Conservation (phyloP, 257 asterid genomes). For the Oldenlandia corymbosa region DNA sequence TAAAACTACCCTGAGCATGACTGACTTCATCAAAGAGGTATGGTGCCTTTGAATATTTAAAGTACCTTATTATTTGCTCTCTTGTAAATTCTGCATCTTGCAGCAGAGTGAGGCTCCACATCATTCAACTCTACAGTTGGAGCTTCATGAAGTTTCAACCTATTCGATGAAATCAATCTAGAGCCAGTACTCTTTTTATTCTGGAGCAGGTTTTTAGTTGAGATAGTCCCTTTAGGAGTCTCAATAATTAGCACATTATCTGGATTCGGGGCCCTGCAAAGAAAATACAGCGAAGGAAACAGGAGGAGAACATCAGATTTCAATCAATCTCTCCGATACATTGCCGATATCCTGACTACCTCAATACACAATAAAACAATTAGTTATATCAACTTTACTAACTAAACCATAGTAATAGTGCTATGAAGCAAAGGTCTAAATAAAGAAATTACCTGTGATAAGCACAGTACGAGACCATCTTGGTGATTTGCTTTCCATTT, state of each 20-base stretch:
- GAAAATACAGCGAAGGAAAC: slow-evolving; percentile 8
- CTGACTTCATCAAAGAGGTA: background rate
- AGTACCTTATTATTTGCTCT: slow-evolving; percentile 54
- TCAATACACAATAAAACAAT: background rate
- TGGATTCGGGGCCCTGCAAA: slow-evolving; percentile 79
- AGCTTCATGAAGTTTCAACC: slow-evolving; percentile 62
- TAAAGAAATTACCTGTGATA: slow-evolving; percentile 94
- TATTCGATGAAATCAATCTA: slow-evolving; percentile 74
- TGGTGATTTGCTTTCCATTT: slow-evolving; percentile 84
- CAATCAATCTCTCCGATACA: no score
- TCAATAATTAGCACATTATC: slow-evolving; percentile 86
- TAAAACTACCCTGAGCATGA: background rate
- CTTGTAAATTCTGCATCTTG: slow-evolving; percentile 64
- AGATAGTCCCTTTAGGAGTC: slow-evolving; percentile 76
- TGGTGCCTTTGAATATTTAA: background rate
- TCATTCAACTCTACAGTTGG: slow-evolving; percentile 48
- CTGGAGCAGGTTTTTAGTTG: slow-evolving; percentile 75
- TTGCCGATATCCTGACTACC: background rate
- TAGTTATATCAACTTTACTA: background rate
- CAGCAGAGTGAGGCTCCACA: slow-evolving; percentile 73
- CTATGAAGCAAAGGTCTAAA: background rate
- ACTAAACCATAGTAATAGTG: background rate
- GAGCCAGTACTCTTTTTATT: slow-evolving; percentile 67
- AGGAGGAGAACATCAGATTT: background rate
- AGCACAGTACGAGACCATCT: slow-evolving; percentile 93